Conservation (phyloP, 2,329 filamentous ascomycete genomes). For the Penicillium sp. region DNA sequence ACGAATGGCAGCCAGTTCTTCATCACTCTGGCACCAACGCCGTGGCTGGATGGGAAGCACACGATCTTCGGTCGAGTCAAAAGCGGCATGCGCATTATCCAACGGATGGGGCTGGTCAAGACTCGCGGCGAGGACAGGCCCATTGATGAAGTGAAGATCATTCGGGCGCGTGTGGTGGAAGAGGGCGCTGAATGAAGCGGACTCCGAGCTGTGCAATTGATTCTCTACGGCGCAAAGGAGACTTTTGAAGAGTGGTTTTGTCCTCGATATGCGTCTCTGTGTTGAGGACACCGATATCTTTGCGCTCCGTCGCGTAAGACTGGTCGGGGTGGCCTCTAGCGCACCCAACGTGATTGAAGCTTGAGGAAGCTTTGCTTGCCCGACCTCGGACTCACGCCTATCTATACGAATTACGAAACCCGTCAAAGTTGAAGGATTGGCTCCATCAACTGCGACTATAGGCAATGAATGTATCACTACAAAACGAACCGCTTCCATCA, state of each 20-base stretch:
- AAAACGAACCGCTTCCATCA: conserved; percentile 78
- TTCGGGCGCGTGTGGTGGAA: conserved; percentile 63
- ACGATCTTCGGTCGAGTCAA: conserved; percentile 93
- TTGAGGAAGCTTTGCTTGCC: neutral
- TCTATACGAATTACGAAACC: conserved; percentile 7
- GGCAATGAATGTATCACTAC: conserved; percentile 61
- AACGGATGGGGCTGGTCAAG: conserved; percentile 82
- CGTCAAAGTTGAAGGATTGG: conserved; percentile 4
- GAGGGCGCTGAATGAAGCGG: conserved; percentile 43
- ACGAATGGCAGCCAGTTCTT: conserved; percentile 97
- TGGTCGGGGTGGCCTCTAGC: neutral
- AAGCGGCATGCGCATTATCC: conserved; percentile 74
- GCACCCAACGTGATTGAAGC: conserved; percentile 2
- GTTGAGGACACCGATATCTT: conserved; percentile 1
- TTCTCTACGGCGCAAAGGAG: neutral
- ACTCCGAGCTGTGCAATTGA: neutral
- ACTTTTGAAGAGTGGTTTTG: neutral
- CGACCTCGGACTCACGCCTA: conserved; percentile 4
- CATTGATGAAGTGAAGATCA: conserved; percentile 73
- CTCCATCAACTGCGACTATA: conserved; percentile 11
- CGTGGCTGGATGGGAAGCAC: conserved; percentile 95
- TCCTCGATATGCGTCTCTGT: neutral
- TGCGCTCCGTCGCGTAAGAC: neutral
- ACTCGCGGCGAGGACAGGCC: conserved; percentile 78
- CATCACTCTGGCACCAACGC: conserved; percentile 86